Evolutionary conservation across 768 basidiomycete genomes (phyloP), one percentile per base, ranked within the genome.

Genomic region (Neoboletus magnificus): DNA sequence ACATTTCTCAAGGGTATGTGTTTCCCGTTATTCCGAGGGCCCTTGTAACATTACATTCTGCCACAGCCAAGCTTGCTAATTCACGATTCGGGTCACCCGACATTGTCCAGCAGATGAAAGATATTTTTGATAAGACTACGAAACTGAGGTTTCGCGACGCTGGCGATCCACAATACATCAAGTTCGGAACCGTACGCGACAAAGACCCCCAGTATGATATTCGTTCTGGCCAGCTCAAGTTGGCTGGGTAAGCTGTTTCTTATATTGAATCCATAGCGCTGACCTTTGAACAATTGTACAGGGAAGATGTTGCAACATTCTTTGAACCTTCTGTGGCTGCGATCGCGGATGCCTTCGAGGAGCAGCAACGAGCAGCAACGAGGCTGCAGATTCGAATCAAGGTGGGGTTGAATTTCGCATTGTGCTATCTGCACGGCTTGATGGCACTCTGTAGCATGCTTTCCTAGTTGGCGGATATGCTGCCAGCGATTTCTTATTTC

Each of bases 381-480:
- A 37, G 20, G 16, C 54, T 62, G 20, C 47, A 53, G 5, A 67
- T 78, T 4, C 36, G 55, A 59, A 35, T 76, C 70, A 61, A 52
- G 66, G 61, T 55, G 16, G 25, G 25, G 5, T 40, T 29, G 22
- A 9, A 1, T 4, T 32, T 23, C 27, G 33, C 18, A 20, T 33
- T 12, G 5, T 3, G 1, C n/a, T n/a, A 1, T 51, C 10, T 16
- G 8, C 7, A n/a, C 11, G 1, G 6, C 18, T 43, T 46, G 9
- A 61, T 27, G 18, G 16, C 27, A 15, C 8, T 27, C 1, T 40
- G 6, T 30, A 73, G 73, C 53, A 71, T 15, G 72, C 77, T 20
- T 75, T 81, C 40, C 72, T 85, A 2, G 79, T 82, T 1, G 81
- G 81, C 2, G 79, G 80, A 0, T 82, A 80, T 54, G 75, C 77